These are phyloP conservation scores for Calocybe cyanea DNA, from an alignment of 768 basidiomycete genomes.

Conservation along the genomic window DNA sequence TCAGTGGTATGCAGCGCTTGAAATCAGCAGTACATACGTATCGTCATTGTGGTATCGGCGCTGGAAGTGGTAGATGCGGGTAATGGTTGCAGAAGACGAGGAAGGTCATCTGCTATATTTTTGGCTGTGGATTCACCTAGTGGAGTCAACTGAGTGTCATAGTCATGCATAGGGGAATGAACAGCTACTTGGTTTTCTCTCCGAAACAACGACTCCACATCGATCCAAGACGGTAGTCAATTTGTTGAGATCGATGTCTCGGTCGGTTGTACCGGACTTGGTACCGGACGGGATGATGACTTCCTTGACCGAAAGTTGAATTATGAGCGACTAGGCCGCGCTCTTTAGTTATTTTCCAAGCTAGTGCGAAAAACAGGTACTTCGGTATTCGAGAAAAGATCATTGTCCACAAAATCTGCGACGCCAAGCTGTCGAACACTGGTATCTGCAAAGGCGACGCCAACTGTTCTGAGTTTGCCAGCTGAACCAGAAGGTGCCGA, in stretches of 20 bases:
- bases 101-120: conserved; percentile 77
- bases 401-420: conserved; percentile 90
- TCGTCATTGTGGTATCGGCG: conserved; percentile 47
- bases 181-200: conserved; percentile 72
- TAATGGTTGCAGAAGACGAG: conserved; percentile 56
- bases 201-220: conserved; percentile 87
- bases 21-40: conserved; percentile 41
- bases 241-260: conserved; percentile 86
- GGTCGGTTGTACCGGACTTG: conserved; percentile 64
- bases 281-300: conserved; percentile 82
- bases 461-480: conserved; percentile 69
- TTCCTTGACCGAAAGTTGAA: conserved; percentile 97
- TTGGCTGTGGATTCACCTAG: conserved; percentile 82
- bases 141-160: background rate
- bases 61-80: conserved; percentile 33
- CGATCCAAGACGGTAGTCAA: conserved; percentile 83
- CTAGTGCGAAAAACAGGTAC: conserved; percentile 33
- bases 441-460: conserved; percentile 90
- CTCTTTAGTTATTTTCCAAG: background rate
- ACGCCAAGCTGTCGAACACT: conserved; percentile 83
- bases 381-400: conserved; percentile 93
- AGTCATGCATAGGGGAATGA: conserved; percentile 17
- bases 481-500: conserved; percentile 47
- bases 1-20: background rate
- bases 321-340: conserved; percentile 72